A percentile compares a stretch with the other conserved stretches of the same genome.
phyloP scores from a whole-genome alignment of 495 filamentous ascomycete genomes.

The Pseudomonodictys pantanalensis region DNA sequence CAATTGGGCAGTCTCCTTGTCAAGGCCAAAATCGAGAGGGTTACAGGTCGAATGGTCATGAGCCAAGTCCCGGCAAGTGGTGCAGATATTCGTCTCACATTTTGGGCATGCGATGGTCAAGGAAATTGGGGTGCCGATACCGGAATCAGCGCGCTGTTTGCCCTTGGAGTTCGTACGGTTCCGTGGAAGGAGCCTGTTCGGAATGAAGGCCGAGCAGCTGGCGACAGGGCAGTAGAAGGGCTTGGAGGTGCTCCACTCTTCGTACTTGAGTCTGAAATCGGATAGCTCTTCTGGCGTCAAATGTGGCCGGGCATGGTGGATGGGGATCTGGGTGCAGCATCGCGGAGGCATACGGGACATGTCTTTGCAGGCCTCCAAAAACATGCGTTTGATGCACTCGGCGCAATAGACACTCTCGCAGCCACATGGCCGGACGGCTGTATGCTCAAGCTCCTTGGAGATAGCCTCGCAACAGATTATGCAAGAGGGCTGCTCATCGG shows the following conservation, averaged over 20 bases:
- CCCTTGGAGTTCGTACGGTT: not conserved
- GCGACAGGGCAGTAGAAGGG: conserved; percentile 39
- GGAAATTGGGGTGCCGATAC: conserved; percentile 14
- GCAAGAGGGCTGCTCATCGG: conserved; percentile 7
- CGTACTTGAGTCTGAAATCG: conserved; percentile 33
- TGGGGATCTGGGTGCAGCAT: conserved; percentile 35
- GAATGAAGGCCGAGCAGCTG: conserved; percentile 37
- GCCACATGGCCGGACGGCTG: conserved; percentile 26
- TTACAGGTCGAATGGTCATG: conserved; percentile 26
- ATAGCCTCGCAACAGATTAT: conserved; percentile 28
- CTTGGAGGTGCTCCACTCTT: conserved; percentile 39
- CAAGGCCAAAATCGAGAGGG: conserved; percentile 19
- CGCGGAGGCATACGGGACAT: conserved; percentile 35
- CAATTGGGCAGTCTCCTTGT: conserved; percentile 30
- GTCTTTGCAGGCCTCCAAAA: conserved; percentile 32
- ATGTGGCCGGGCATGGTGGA: conserved; percentile 28
- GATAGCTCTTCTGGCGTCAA: conserved; percentile 24
- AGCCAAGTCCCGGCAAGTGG: conserved; percentile 30
- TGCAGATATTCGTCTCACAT: conserved; percentile 34
- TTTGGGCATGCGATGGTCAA: conserved; percentile 29
- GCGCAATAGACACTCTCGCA: conserved; percentile 34
- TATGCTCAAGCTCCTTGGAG: not conserved
- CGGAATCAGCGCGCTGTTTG: conserved; percentile 25
- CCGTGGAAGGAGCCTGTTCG: conserved; percentile 26
- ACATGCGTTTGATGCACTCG: conserved; percentile 35